A percentile compares a stretch with the other conserved stretches of the same genome.
Evolutionary conservation across 1,284 basidiomycete genomes (phyloP).

Genomic region (Tylopilus orsonianus): DNA sequence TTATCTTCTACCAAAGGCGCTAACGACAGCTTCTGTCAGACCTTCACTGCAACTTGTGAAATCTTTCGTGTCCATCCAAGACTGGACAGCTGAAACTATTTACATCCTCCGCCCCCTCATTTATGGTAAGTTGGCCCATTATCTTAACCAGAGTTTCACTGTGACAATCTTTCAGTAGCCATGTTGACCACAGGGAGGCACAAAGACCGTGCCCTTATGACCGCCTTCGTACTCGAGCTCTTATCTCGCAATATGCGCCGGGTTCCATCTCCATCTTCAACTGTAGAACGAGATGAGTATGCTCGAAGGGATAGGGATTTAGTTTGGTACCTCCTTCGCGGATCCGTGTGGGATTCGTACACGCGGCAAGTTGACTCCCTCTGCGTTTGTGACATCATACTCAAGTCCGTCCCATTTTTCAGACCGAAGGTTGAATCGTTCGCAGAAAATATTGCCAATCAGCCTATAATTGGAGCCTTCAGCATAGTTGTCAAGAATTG

Average conservation of each 20-base stretch:
- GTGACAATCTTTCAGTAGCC: constrained; percentile 29
- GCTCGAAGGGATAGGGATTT: constrained; percentile 79
- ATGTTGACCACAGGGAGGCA: constrained; percentile 35
- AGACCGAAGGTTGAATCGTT: constrained; percentile 77
- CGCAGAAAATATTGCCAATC: constrained; percentile 55
- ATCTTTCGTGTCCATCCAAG: constrained; percentile 57
- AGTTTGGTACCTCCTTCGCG: constrained; percentile 84
- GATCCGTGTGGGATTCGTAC: constrained; percentile 85
- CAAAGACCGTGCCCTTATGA: constrained; percentile 52
- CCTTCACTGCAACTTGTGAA: constrained; percentile 64
- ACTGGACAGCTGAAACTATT: constrained; percentile 69
- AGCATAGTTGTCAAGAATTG: constrained; percentile 84
- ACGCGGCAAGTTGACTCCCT: constrained; percentile 56
- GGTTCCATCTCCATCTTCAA: constrained; percentile 55
- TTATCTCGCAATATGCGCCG: constrained; percentile 67
- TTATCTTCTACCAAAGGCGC: constrained; percentile 74
- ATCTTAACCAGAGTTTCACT: constrained; percentile 14
- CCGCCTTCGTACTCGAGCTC: constrained; percentile 62
- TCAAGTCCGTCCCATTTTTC: constrained; percentile 5
- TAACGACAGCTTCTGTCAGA: constrained; percentile 68
- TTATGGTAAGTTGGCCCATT: constrained; percentile 55
- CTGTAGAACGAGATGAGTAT: constrained; percentile 78
- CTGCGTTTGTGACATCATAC: constrained; percentile 1
- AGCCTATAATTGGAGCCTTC: constrained; percentile 75
- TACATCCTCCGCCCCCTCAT: constrained; percentile 70